Base-by-base conservation (phyloP, 2,329 filamentous ascomycete species). In the Penicillium sp. region DNA sequence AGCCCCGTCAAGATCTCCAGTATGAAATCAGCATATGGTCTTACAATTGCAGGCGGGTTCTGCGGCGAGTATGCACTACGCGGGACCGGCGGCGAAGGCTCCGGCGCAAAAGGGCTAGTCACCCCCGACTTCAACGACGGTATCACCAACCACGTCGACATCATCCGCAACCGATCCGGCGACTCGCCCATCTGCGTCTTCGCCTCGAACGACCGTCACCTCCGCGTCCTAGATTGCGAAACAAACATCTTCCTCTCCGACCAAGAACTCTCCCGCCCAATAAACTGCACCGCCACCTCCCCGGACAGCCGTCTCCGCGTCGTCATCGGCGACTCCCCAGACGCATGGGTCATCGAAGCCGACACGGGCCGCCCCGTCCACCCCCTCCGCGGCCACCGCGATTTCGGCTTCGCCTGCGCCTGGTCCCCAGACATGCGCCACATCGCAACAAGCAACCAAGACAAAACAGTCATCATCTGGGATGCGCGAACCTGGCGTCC, bases 91-190 rank as follows among this genome's bases (percentile, higher is more conserved):
- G 77, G 75, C 0, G 75, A 82, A 58, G 84, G 84, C 47, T 77
- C 78, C 59, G 81, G 85, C 40, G 83, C 82, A 9, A 78, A 80
- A 56, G 78, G 82, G 17, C 63, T 65, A 2, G 66, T 69, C 19
- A 69, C 68, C 1, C 68, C 68, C 0, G 68, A 70, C 38, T 76
- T 79, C 63, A 82, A 65, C 49, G 75, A 84, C 44, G 83, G 81
- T 38, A 86, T 87, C 64, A 86, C 85, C 19, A 88, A 86, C 62
- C 85, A 88, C 68, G 79, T 87, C 61, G 83, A 87, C 68, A 79
- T 84, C 15, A 82, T 83, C 64, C 73, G 73, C 15, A 80, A 76
- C 50, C 83, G 85, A 40, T 76, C 78, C 3, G 82, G 75, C n/a
- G 78, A 80, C 45, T 74, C 76, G 1, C 82, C 83, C 1, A 79